Evolutionary conservation across 768 basidiomycete species (phyloP).

Genomic region (Boletus fagicola): DNA sequence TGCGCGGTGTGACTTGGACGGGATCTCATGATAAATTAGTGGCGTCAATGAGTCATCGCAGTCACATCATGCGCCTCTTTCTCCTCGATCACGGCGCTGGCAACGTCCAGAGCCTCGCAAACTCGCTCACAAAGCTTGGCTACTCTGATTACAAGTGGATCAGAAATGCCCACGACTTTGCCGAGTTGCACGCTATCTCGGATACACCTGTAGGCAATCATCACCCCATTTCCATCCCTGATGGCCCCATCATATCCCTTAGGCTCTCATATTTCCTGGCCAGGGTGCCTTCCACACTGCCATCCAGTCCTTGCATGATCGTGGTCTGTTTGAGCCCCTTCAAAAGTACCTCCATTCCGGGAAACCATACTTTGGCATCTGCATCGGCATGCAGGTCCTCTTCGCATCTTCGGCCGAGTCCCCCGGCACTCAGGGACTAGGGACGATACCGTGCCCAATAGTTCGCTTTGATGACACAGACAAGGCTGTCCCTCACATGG

Average conservation of each 20-base stretch:
- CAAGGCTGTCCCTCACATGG: conserved; percentile 96
- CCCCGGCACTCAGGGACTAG: conserved; percentile 64
- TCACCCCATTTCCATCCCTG: conserved; percentile 6
- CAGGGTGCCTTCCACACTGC: conserved; percentile 93
- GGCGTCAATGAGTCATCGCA: background rate
- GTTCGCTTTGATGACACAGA: conserved; percentile 63
- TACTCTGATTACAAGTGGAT: conserved; percentile 86
- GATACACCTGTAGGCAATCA: conserved; percentile 62
- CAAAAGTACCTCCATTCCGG: conserved; percentile 81
- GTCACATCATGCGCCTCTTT: conserved; percentile 56
- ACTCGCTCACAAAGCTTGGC: conserved; percentile 82
- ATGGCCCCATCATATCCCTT: conserved; percentile 14
- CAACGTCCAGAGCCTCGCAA: conserved; percentile 91
- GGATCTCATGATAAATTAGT: no score
- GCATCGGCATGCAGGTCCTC: conserved; percentile 97
- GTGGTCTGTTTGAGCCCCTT: conserved; percentile 79
- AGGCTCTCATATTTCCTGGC: conserved; percentile 97
- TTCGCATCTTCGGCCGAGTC: conserved; percentile 86
- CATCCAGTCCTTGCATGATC: conserved; percentile 66
- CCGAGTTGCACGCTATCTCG: conserved; percentile 36
- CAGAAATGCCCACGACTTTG: conserved; percentile 73
- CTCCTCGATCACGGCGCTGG: conserved; percentile 97
- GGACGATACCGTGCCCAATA: conserved; percentile 80
- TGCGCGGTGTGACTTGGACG: background rate
- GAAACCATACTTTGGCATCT: conserved; percentile 95